These are phyloP conservation scores for Pigoraptor vietnamica DNA, from an alignment of 78 protist species.

Conservation along the genomic window DNA sequence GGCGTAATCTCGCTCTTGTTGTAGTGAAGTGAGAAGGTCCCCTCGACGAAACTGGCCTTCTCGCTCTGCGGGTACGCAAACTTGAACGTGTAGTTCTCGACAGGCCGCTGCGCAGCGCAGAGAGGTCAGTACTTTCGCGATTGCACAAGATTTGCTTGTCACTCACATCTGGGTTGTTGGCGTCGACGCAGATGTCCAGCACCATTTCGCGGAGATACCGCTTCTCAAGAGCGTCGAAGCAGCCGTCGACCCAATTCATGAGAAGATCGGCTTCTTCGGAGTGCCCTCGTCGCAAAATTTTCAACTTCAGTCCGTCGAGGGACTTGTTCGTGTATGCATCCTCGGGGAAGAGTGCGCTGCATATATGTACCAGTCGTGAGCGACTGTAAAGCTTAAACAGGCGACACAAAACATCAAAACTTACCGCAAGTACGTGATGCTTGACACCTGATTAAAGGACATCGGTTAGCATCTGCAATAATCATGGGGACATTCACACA, in stretches of 20 bases:
- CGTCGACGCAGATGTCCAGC: neutral
- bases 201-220: neutral
- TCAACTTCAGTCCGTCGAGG: neutral
- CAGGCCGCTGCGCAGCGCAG: neutral
- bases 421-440: neutral
- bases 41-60: neutral
- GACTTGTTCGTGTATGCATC: neutral
- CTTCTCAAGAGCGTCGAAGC: neutral
- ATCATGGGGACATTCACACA: no score
- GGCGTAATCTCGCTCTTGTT: neutral
- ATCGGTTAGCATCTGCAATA: no score
- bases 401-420: neutral
- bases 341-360: neutral
- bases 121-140: neutral
- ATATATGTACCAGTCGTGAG: no score
- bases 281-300: neutral
- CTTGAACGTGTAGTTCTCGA: neutral
- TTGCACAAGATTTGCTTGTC: neutral
- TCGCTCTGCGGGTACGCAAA: neutral
- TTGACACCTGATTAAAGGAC: neutral
- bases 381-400: no score
- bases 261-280: neutral
- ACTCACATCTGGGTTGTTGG: neutral
- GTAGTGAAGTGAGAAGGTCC: neutral
- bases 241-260: neutral